Base-by-base conservation (phyloP, 1,284 basidiomycete genomes). In the Tremellales sp. region DNA sequence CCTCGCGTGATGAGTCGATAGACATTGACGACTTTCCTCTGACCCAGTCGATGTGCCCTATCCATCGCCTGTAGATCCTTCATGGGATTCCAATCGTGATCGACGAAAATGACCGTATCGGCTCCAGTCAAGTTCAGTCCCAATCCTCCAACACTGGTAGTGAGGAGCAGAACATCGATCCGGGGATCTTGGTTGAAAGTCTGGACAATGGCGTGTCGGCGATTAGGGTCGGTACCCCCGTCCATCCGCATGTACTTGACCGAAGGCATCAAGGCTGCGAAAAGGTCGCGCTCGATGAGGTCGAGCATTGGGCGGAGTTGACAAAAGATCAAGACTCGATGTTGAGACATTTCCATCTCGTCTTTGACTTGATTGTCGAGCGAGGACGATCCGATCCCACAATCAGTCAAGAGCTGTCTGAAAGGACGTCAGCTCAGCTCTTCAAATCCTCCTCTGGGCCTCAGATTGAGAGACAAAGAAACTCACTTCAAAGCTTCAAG, bases 31-130 rank as follows among this genome's bases (percentile, higher is more conserved):
- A 97, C 93, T 74, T 93, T 92, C 78, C 97, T 98, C 77, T 99
- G 96, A 3, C 96, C 96, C 25, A 98, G 85, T 49, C 96, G 86
- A 76, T 98, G 96, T 1, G 96, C 96, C 49, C 96, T 84, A 71
- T 98, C 96, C 96, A 99, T 99, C 5, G 96, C 96, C 71, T 99
- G 96, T 11, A 98, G 77, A 76, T 99, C 96, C 74, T 97, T 97
- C 92, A 96, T 97, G 17, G 96, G 96, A 72, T 99, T 99, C 96
- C 96, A 98, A 72, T 99, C 96, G 71, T 98, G 96, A 72, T 99
- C 96, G 43, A 98, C 91, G 65, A 99, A 98, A 57, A 99, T 97
- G 58, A 99, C 96, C 1, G 96, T 98, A 72, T 98, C 96, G 8
- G 96, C 96, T 22, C 96, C 94, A 0, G 96, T 99, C 58, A 99